phyloP scores from a whole-genome alignment of 2,329 filamentous ascomycete genomes.

The Stagonosporopsis vannaccii region DNA sequence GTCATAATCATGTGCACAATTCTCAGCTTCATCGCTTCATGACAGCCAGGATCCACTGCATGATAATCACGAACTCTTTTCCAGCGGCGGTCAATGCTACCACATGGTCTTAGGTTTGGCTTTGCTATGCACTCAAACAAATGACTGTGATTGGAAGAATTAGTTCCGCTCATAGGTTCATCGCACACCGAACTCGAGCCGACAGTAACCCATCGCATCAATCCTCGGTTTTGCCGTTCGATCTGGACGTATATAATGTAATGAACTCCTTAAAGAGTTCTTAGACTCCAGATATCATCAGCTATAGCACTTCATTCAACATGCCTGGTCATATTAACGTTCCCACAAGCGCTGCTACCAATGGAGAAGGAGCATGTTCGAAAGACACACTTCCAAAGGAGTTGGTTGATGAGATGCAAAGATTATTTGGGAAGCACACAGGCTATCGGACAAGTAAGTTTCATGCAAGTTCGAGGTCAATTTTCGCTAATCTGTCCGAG shows the following conservation, averaged over 20 bases:
- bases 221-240: neutral
- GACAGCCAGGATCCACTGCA: neutral
- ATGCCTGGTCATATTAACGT: constrained; percentile 3
- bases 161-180: neutral
- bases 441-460: constrained; percentile 14
- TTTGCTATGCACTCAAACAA: neutral
- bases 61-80: neutral
- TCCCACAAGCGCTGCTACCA: neutral
- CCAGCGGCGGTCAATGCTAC: neutral
- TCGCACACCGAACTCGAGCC: neutral
- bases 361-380: neutral
- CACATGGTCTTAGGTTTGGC: neutral
- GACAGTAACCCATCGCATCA: neutral
- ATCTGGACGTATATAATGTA: neutral
- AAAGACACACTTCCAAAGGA: constrained; percentile 9
- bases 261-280: too few species aligned
- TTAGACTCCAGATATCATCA: neutral
- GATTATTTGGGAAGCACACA: constrained; percentile 13
- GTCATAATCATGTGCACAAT: neutral
- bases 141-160: neutral
- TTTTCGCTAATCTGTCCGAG: neutral
- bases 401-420: constrained; percentile 19
- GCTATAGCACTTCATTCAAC: neutral
- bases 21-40: constrained; percentile 7
- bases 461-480: neutral